phyloP scores from a whole-genome alignment of 2,329 filamentous ascomycete species.

The Aspergillus pseudoterreus region DNA sequence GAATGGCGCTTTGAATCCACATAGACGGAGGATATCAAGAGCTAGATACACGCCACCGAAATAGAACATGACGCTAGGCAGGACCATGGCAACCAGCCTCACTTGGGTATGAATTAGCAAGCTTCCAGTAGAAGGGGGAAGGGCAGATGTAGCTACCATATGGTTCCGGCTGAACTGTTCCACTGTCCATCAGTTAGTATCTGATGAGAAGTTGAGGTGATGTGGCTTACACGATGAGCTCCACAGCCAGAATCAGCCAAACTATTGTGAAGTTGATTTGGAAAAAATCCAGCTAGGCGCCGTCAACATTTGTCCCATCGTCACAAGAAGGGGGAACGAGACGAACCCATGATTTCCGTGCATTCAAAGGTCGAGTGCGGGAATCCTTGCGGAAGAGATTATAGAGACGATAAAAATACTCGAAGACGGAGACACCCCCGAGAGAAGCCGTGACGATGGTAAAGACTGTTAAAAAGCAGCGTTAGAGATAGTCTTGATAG shows the following conservation, averaged over 20 bases:
- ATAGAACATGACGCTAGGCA: slow-evolving; percentile 46
- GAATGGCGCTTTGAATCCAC: slow-evolving; percentile 52
- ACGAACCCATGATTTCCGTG: slow-evolving; percentile 40
- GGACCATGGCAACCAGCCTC: slow-evolving; percentile 42
- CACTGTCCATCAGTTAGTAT: slow-evolving; percentile 26
- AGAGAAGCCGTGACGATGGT: slow-evolving; percentile 40
- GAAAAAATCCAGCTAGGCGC: slow-evolving; percentile 41
- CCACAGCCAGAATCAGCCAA: slow-evolving; percentile 41
- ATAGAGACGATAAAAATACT: slow-evolving; percentile 42
- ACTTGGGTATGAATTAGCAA: slow-evolving; percentile 22
- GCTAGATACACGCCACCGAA: slow-evolving; percentile 41
- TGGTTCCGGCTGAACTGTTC: slow-evolving; percentile 38
- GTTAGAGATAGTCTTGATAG: too few relatives aligned
- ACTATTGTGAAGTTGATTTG: slow-evolving; percentile 46
- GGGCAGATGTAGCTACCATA: slow-evolving; percentile 29
- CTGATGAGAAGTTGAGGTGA: neutral
- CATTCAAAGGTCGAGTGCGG: slow-evolving; percentile 37
- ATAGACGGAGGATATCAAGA: slow-evolving; percentile 40
- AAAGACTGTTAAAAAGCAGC: slow-evolving; percentile 29
- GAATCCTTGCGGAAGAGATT: slow-evolving; percentile 37
- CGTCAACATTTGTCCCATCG: slow-evolving; percentile 4
- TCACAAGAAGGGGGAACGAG: neutral
- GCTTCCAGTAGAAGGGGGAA: neutral
- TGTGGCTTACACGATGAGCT: slow-evolving; percentile 38
- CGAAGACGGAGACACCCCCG: slow-evolving; percentile 41